Evolutionary conservation across 495 filamentous ascomycete species (phyloP).

Genomic region (Coniosporium apollinis): DNA sequence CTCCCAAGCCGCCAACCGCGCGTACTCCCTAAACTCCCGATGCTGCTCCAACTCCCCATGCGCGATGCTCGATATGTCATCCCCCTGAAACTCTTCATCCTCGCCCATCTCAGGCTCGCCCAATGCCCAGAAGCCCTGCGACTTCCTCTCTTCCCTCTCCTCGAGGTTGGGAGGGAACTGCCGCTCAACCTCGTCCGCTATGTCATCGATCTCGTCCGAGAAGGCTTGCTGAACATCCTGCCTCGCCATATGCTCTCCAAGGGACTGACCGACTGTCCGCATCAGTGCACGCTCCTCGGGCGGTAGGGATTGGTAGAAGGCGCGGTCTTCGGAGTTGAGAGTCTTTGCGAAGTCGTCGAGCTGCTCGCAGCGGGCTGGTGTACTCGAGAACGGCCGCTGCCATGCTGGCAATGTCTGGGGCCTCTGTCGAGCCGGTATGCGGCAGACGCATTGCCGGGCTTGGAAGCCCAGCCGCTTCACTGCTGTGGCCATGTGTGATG

Average conservation of each 20-base stretch:
- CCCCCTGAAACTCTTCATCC: conserved; percentile 49
- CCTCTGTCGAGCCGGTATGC: conserved; percentile 9
- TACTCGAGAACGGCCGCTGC: conserved; percentile 13
- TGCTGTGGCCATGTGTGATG: conserved; percentile 27
- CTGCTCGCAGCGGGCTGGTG: conserved; percentile 4
- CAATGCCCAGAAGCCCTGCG: conserved; percentile 33
- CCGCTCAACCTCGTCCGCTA: conserved; percentile 6
- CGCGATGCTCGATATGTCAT: conserved; percentile 65
- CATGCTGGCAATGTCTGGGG: conserved; percentile 6
- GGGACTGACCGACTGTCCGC: no score
- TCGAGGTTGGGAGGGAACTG: conserved; percentile 19
- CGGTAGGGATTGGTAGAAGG: conserved; percentile 32
- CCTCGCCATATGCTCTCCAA: no score
- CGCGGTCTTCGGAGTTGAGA: conserved; percentile 27
- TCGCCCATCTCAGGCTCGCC: conserved; percentile 36
- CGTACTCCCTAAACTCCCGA: conserved; percentile 76
- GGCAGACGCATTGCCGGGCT: conserved; percentile 11
- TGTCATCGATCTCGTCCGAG: neutral
- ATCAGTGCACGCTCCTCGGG: conserved; percentile 29
- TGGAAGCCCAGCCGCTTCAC: conserved; percentile 18
- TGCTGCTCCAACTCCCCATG: conserved; percentile 82
- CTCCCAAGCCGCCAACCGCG: conserved; percentile 81
- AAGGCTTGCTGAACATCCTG: no score
- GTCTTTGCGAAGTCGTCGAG: conserved; percentile 1
- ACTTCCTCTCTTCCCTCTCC: conserved; percentile 28